A percentile compares a stretch with the other conserved stretches of the same genome.
Conservation (phyloP, 768 basidiomycete species). For the Leccinum sublutescens region DNA sequence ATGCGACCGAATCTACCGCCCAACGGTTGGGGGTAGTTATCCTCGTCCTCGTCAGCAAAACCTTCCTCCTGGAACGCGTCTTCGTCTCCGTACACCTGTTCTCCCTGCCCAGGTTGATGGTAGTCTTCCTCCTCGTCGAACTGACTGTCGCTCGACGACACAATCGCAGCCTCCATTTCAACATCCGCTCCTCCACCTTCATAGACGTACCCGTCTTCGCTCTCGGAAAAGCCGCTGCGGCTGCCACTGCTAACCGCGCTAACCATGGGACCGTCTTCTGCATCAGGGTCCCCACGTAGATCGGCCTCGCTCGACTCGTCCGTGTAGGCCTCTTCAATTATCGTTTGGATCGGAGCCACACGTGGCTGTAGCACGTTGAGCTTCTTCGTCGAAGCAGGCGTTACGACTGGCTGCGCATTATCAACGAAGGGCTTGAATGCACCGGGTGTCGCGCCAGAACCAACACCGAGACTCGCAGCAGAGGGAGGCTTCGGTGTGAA, state of each 20-base stretch:
- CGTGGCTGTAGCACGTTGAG: slow-evolving; percentile 21
- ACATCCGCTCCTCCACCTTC: slow-evolving; percentile 28
- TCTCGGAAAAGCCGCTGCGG: slow-evolving; percentile 32
- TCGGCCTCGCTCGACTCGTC: slow-evolving; percentile 35
- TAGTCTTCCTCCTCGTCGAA: slow-evolving; percentile 32
- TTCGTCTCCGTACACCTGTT: slow-evolving; percentile 20
- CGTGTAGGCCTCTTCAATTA: slow-evolving; percentile 29
- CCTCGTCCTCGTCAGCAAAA: slow-evolving; percentile 32
- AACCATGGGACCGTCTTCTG: slow-evolving; percentile 22
- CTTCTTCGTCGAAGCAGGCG: slow-evolving; percentile 23
- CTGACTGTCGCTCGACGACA: slow-evolving; percentile 33
- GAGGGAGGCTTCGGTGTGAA: slow-evolving; percentile 47
- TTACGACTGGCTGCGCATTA: slow-evolving; percentile 12
- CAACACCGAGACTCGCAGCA: slow-evolving; percentile 5
- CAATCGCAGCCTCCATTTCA: slow-evolving; percentile 25
- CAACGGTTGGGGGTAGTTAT: slow-evolving; percentile 44
- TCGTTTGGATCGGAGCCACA: slow-evolving; percentile 15
- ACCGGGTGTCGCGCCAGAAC: slow-evolving; percentile 4
- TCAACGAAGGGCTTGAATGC: slow-evolving; percentile 42
- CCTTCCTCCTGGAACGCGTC: slow-evolving; percentile 30
- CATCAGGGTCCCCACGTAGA: slow-evolving; percentile 20
- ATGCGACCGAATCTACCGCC: slow-evolving; percentile 80
- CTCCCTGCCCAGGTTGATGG: slow-evolving; percentile 11
- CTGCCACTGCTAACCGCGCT: slow-evolving; percentile 25
- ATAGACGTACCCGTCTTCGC: slow-evolving; percentile 35